Evolutionary conservation across 2,329 filamentous ascomycete species (phyloP).

Genomic region (Stagonosporopsis rhizophila): DNA sequence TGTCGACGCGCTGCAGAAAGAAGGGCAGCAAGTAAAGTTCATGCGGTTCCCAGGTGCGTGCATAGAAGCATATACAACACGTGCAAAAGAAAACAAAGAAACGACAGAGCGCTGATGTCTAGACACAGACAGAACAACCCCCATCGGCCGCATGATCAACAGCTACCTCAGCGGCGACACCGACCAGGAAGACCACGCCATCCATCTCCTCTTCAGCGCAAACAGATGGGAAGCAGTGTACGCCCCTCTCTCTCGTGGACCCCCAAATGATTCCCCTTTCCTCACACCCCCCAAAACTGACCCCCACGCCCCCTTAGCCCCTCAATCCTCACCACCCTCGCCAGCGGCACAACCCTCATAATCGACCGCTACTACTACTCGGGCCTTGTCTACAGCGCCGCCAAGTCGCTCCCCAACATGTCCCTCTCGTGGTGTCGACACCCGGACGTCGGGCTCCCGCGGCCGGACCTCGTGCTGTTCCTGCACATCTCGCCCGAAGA

Average conservation of each 20-base stretch:
- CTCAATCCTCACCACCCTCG: conserved; percentile 54
- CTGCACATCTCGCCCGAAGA: conserved; percentile 78
- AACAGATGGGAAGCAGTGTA: conserved; percentile 81
- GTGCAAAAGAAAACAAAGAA: no score
- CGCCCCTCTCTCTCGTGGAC: conserved; percentile 19
- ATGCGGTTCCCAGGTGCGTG: conserved; percentile 71
- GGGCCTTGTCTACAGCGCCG: conserved; percentile 90
- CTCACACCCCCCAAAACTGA: no score
- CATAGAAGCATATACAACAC: no score
- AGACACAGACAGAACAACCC: conserved; percentile 78
- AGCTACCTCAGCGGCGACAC: conserved; percentile 75
- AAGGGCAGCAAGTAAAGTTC: conserved; percentile 62
- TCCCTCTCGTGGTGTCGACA: conserved; percentile 80
- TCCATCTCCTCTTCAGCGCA: conserved; percentile 88
- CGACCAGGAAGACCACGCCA: conserved; percentile 83
- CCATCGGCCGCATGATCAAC: conserved; percentile 88
- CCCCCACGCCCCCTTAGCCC: conserved; percentile 25
- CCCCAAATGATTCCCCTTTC: not conserved
- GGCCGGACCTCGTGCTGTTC: conserved; percentile 87
- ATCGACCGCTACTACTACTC: conserved; percentile 96
- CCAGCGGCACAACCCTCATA: conserved; percentile 75
- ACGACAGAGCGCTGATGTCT: no score
- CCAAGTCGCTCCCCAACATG: conserved; percentile 77
- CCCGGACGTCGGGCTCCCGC: conserved; percentile 84
- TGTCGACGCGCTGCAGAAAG: conserved; percentile 58